phyloP scores from a whole-genome alignment of 73 alveolate genomes.

The Paramecium tetraurelia region DNA sequence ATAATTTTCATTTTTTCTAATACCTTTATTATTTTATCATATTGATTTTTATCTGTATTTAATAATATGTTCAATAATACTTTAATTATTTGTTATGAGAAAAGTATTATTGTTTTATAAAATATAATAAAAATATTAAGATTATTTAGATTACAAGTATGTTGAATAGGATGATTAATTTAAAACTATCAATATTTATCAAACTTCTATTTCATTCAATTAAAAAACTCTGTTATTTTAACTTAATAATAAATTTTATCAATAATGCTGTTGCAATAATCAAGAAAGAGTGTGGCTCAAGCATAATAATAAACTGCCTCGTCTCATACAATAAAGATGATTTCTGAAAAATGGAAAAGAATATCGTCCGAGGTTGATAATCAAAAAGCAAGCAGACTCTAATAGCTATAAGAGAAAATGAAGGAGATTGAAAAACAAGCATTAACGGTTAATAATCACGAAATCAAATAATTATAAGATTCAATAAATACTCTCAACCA shows the following conservation, averaged over 20 bases:
- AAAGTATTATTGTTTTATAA: too few species aligned
- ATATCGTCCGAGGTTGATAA: background rate
- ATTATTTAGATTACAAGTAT: background rate
- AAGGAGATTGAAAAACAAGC: background rate
- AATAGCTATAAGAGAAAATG: background rate
- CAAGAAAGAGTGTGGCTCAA: background rate
- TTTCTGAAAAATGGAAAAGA: constrained; percentile 18
- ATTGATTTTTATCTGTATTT: too few species aligned
- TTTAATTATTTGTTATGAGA: too few species aligned
- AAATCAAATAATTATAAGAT: background rate
- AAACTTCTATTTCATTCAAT: background rate
- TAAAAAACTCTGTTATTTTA: background rate
- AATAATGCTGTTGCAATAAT: background rate
- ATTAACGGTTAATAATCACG: background rate
- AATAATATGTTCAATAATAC: too few species aligned
- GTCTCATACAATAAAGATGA: background rate
- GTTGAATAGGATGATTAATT: background rate
- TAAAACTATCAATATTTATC: background rate
- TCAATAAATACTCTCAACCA: background rate
- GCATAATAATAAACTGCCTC: background rate
- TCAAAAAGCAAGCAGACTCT: background rate
- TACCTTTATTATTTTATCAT: background rate
- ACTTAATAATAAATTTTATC: background rate
- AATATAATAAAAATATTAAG: too few species aligned
- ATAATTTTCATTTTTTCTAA: background rate